Percentiles rank a stretch among this genome's conserved stretches.
phyloP scores from a whole-genome alignment of 2,329 filamentous ascomycete genomes.

The Pseudogymnoascus sp. region DNA sequence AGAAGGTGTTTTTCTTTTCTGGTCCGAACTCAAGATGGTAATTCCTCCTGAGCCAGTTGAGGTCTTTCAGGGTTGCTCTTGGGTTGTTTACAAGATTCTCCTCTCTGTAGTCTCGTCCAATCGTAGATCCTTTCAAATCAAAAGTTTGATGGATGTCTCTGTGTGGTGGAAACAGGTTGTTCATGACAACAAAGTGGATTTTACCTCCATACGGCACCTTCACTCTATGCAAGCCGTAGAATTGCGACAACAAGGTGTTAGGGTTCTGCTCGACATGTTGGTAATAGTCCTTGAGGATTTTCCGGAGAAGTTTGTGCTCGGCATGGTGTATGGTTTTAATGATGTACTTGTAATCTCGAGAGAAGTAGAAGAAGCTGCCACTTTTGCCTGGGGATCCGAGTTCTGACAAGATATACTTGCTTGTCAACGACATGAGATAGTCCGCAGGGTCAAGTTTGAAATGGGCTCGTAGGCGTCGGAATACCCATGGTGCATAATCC shows the following conservation, averaged over 20 bases:
- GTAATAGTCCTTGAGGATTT: constrained; percentile 86
- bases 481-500: constrained; percentile 99
- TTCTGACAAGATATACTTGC: constrained; percentile 97
- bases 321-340: constrained; percentile 99
- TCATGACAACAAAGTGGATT: constrained; percentile 99
- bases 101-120: constrained; percentile 85
- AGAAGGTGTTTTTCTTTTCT: constrained; percentile 77
- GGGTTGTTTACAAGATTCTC: constrained; percentile 84
- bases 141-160: constrained; percentile 96
- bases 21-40: constrained; percentile 82
- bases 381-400: constrained; percentile 95
- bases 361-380: constrained; percentile 99
- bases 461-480: constrained; percentile 77
- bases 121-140: constrained; percentile 91
- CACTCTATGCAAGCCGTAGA: constrained; percentile 92
- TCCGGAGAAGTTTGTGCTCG: constrained; percentile 81
- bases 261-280: constrained; percentile 86
- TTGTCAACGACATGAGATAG: constrained; percentile 95
- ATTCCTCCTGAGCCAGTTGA: constrained; percentile 89
- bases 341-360: constrained; percentile 98
- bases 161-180: constrained; percentile 96
- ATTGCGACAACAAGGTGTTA: constrained; percentile 93
- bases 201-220: constrained; percentile 98
- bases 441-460: constrained; percentile 94
- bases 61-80: constrained; percentile 85